Evolutionary conservation across 75 land plant genomes (phyloP).

Genomic region (Pseudotsuga menziesii): DNA sequence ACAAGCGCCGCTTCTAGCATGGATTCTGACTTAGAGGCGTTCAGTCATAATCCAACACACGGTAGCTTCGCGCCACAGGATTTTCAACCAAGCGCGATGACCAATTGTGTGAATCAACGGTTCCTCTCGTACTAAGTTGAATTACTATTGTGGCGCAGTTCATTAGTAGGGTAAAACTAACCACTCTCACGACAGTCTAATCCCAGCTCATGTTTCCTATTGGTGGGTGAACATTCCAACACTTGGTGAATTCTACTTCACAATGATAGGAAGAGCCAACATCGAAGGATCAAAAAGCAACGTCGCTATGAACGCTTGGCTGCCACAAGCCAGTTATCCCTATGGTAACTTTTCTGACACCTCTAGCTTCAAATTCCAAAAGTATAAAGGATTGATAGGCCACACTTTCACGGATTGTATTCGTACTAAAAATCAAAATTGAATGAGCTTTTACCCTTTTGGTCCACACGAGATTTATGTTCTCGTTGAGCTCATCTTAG

Average conservation of each 20-base stretch:
- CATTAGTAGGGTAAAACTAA: constrained; percentile 68
- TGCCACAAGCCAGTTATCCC: constrained; percentile 42
- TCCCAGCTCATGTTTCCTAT: constrained; percentile 64
- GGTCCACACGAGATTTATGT: too few relatives aligned
- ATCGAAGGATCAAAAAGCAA: constrained; percentile 50
- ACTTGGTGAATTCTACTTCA: constrained; percentile 45
- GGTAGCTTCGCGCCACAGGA: constrained; percentile 55
- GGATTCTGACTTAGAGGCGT: constrained; percentile 71
- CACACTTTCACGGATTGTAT: constrained; percentile 33
- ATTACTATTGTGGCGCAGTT: constrained; percentile 61
- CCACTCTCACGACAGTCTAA: constrained; percentile 61
- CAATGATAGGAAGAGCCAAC: constrained; percentile 57
- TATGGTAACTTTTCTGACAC: constrained; percentile 51
- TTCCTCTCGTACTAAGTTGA: constrained; percentile 77
- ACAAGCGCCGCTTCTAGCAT: constrained; percentile 24
- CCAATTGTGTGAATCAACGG: constrained; percentile 58
- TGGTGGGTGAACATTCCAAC: constrained; percentile 65
- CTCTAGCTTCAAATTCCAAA: constrained; percentile 40
- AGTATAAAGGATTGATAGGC: constrained; percentile 35
- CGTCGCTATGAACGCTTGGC: constrained; percentile 35
- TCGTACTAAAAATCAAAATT: constrained; percentile 32
- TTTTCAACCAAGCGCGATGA: constrained; percentile 57
- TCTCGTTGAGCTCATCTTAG: too few relatives aligned
- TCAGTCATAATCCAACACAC: constrained; percentile 61
- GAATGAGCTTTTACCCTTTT: too few relatives aligned